Evolutionary conservation across 2,329 filamentous ascomycete genomes (phyloP), one percentile per base, ranked within the genome.

Genomic region (Bipolaris gigantea): DNA sequence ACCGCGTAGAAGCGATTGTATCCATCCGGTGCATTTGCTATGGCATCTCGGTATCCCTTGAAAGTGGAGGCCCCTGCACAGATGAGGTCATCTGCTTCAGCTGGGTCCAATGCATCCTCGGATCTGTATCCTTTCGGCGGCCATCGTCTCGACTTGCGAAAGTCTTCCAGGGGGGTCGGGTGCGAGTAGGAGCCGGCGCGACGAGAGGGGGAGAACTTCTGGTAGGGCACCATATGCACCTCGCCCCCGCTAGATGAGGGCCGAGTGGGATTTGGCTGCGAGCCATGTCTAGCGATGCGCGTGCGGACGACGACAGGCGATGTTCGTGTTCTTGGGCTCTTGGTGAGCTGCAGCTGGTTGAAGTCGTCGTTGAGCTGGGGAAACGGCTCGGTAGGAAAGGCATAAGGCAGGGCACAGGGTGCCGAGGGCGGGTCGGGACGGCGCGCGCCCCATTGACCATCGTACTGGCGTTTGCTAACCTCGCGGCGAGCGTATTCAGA

Each of bases 1-100:
- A 75, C 71, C 8, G 75, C 73, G 55, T 73, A 77, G 64, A 72
- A 76, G 55, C 69, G 68, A 43, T 70, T 64, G 55, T 76, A 73
- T 19, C 72, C 74, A 41, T 58, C 57, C 5, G 70, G 68, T 33
- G 73, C 70, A 56, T 75, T 71, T 15, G 65, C 65, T 47, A 76
- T 70, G 19, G 65, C 63, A 36, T 76, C 72, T 19, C 55, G 69
- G 48, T 73, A 75, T 43, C 75, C 75, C 60, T 70, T 73, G 64
- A 77, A 77, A 3, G 71, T 73, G 15, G 69, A 74, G 1, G 74
- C 70, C 23, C 75, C 75, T 5, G 69, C 60, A 48, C 68, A 70
- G 40, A 77, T 74, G 51, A 75, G 42, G 18, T 76, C 72, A 19
- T 76, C 70, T 1, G 75, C 75, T 40, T 74, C 66, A 19, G 60